phyloP scores from a whole-genome alignment of 2,329 filamentous ascomycete species.

The Grosmannia penicillata region DNA sequence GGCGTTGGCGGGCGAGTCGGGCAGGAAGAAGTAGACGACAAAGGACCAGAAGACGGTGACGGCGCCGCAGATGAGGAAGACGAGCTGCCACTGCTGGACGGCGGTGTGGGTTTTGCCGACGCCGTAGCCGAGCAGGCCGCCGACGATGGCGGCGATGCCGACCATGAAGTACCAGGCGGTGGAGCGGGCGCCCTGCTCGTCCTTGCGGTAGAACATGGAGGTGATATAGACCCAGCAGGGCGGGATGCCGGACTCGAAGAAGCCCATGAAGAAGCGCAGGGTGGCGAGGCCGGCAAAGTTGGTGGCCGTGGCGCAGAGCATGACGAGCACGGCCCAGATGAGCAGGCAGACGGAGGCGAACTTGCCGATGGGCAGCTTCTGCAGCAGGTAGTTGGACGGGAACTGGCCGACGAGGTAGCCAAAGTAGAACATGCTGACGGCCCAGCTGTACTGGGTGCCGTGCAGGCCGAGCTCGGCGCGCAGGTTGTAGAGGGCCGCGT shows the following conservation, averaged over 20 bases:
- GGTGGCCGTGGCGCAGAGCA: conserved; percentile 32
- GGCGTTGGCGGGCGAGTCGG: conserved; percentile 46
- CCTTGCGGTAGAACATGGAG: conserved; percentile 31
- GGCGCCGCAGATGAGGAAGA: conserved; percentile 46
- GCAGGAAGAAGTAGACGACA: conserved; percentile 39
- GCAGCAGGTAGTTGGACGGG: conserved; percentile 28
- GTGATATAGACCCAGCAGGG: conserved; percentile 43
- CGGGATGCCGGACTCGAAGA: conserved; percentile 40
- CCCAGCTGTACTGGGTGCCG: conserved; percentile 40
- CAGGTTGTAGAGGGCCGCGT: conserved; percentile 50
- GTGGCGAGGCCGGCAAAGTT: conserved; percentile 36
- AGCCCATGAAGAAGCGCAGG: conserved; percentile 35
- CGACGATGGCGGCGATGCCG: conserved; percentile 45
- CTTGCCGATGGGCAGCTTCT: conserved; percentile 30
- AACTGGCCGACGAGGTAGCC: conserved; percentile 30
- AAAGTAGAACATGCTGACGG: conserved; percentile 29
- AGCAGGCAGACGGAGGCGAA: conserved; percentile 23
- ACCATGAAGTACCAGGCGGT: conserved; percentile 40
- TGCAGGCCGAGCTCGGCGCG: conserved; percentile 44
- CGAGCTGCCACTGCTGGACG: conserved; percentile 36
- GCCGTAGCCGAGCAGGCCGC: conserved; percentile 41
- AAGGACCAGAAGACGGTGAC: conserved; percentile 41
- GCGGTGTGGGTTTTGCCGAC: conserved; percentile 40
- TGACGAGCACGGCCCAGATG: conserved; percentile 31
- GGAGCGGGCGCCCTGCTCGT: conserved; percentile 34